These are phyloP conservation scores for Teratosphaeria destructans DNA, from an alignment of 2,329 filamentous ascomycete species.

Conservation along the genomic window DNA sequence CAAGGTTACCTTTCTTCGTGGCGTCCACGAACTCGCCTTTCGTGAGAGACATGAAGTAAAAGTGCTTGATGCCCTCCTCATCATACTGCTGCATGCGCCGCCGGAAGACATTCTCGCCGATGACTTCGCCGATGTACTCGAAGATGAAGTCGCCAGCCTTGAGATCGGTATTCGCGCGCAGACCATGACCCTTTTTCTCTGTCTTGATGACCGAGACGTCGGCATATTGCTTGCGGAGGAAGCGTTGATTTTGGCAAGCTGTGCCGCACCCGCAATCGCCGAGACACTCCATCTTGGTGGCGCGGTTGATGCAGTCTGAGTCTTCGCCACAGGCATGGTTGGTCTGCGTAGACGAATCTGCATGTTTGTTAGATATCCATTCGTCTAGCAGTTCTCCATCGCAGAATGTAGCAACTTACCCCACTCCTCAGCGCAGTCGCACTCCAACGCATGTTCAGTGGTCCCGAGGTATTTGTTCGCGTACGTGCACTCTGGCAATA, in stretches of 20 bases:
- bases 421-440: slow-evolving; percentile 91
- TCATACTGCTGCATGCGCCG: slow-evolving; percentile 89
- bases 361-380: slow-evolving; percentile 9
- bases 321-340: slow-evolving; percentile 92
- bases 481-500: slow-evolving; percentile 80
- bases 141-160: slow-evolving; percentile 85
- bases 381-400: slow-evolving; percentile 1
- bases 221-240: slow-evolving; percentile 82
- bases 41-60: slow-evolving; percentile 98
- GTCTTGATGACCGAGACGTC: slow-evolving; percentile 92
- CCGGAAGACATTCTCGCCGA: slow-evolving; percentile 83
- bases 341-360: slow-evolving; percentile 39
- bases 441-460: slow-evolving; percentile 88
- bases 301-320: slow-evolving; percentile 96
- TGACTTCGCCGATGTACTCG: slow-evolving; percentile 97
- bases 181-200: slow-evolving; percentile 91
- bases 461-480: slow-evolving; percentile 83
- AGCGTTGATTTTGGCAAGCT: slow-evolving; percentile 87
- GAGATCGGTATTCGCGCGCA: slow-evolving; percentile 70
- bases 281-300: slow-evolving; percentile 94
- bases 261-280: slow-evolving; percentile 78
- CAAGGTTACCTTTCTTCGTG: slow-evolving; percentile 90
- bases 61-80: slow-evolving; percentile 93
- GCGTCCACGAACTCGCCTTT: slow-evolving; percentile 96
- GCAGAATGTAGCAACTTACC: slow-evolving; percentile 49